Evolutionary conservation across 2,329 filamentous ascomycete species (phyloP), one percentile per base, ranked within the genome.

Genomic region (Graphilbum ipis-grandicollis): DNA sequence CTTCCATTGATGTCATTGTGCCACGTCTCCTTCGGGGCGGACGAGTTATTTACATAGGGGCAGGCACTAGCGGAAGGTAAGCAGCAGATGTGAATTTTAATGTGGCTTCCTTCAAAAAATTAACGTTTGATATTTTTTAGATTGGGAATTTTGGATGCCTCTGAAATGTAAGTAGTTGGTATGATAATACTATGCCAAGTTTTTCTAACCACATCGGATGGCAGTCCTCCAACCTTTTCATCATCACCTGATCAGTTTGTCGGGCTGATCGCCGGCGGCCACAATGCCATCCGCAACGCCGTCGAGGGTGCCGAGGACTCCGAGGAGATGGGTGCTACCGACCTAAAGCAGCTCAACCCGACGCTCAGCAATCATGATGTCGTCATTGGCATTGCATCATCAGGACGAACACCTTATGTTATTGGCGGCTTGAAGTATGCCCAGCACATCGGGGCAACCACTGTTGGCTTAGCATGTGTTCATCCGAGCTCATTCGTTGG

Each of bases 51-150:
- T 57, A 58, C 41, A 53, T 57, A n/a, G 58, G 58, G 9, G 59
- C 58, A 3, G 57, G 59, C 13, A 62, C 58, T 3, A 63, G 59
- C 40, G 56, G 59, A 37, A 54, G 58, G 57, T 59, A 39, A 44
- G 13, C 12, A 17, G 7, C 9, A 14, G 13, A 6, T 14, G 5
- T 19, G 5, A 19, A 12, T 33, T 1, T 13, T 7, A 4, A 23
- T 23, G 6, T n/a, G n/a, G n/a, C n/a, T n/a, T n/a, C n/a, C n/a
- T n/a, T n/a, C n/a, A n/a, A n/a, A n/a, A n/a, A n/a, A n/a, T n/a
- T n/a, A n/a, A n/a, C n/a, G n/a, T n/a, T n/a, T n/a, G n/a, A n/a
- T n/a, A n/a, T n/a, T n/a, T n/a, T 10, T 7, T 19, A 39, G 40
- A 4, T 19, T 42, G 7, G 40, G 40, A 1, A 22, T 42, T 3